These are phyloP conservation scores for Bocquillonia castaneifolia DNA, from an alignment of 441 rosid genomes.

Conservation along the genomic window DNA sequence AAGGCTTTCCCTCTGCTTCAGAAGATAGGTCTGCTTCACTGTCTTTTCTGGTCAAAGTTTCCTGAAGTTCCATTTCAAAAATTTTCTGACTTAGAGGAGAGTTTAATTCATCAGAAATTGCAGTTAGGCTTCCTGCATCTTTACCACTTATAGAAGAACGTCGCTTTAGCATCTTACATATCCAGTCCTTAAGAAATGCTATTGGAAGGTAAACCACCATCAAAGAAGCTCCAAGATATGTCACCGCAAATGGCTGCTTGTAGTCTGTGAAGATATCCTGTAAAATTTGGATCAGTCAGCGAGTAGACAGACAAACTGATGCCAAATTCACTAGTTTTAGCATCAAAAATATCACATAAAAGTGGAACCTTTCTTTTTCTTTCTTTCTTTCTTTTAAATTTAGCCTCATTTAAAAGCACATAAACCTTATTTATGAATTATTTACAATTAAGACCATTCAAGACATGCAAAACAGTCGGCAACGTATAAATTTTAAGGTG, in stretches of 20 bases:
- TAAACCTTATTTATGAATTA: not conserved
- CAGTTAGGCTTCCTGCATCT: conserved; percentile 37
- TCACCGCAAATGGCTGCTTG: conserved; percentile 97
- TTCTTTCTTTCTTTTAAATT: too few relatives aligned
- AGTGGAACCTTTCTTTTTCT: too few relatives aligned
- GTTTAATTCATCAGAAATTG: conserved; percentile 42
- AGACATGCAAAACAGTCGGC: too few relatives aligned
- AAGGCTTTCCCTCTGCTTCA: conserved; percentile 51
- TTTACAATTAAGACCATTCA: too few relatives aligned
- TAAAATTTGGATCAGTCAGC: conserved; percentile 20
- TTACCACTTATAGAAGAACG: conserved; percentile 46
- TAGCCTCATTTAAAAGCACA: too few relatives aligned
- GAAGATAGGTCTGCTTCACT: conserved; percentile 56
- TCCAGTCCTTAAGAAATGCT: conserved; percentile 82
- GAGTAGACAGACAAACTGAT: not conserved
- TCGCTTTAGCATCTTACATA: conserved; percentile 45
- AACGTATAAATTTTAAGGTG: too few relatives aligned
- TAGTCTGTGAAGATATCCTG: conserved; percentile 86
- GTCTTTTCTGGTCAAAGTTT: conserved; percentile 60
- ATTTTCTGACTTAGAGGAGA: conserved; percentile 55
- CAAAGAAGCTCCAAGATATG: conserved; percentile 95
- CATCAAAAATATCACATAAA: too few relatives aligned
- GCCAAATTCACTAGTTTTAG: too few relatives aligned
- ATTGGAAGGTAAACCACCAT: conserved; percentile 94
- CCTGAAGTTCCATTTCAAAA: conserved; percentile 76